A percentile compares a stretch with the other conserved stretches of the same genome.
phyloP scores from a whole-genome alignment of 352 stramenopile species.

The Pseudoperonospora humuli region DNA sequence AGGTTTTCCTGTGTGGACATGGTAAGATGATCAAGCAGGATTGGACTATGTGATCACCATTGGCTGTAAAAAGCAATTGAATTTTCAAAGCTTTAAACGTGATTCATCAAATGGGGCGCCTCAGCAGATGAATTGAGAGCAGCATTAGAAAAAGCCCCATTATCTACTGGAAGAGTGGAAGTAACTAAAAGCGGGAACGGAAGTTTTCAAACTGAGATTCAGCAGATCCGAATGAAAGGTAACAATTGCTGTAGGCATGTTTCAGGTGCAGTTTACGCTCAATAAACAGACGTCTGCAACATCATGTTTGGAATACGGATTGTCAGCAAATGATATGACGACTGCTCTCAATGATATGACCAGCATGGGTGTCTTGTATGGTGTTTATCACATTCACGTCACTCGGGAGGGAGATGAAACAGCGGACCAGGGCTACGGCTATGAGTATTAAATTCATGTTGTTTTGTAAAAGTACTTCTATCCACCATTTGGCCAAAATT shows the following conservation, averaged over 20 bases:
- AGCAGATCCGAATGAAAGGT: conserved; percentile 63
- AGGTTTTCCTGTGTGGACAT: too few species aligned
- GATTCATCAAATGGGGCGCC: conserved; percentile 54
- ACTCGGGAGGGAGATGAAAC: conserved; percentile 57
- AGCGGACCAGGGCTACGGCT: conserved; percentile 65
- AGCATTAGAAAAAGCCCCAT: conserved; percentile 26
- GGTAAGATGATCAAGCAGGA: too few species aligned
- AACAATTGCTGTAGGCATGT: conserved; percentile 36
- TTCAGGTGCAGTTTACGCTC: conserved; percentile 56
- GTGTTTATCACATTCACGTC: conserved; percentile 65
- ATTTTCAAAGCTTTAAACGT: too few species aligned
- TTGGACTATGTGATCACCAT: too few species aligned
- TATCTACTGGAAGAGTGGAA: conserved; percentile 41
- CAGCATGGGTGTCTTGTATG: conserved; percentile 27
- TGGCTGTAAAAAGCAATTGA: too few species aligned
- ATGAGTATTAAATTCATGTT: conserved; percentile 67
- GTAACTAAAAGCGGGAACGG: conserved; percentile 54
- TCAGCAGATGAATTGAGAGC: conserved; percentile 36
- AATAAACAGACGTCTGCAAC: conserved; percentile 40
- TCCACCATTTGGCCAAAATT: conserved; percentile 70
- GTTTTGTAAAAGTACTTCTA: too few species aligned
- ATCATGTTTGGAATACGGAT: conserved; percentile 61
- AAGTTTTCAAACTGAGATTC: conserved; percentile 53
- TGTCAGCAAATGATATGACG: conserved; percentile 51
- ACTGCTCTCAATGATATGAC: conserved; percentile 49